phyloP scores from a whole-genome alignment of 495 filamentous ascomycete genomes.

The Daldinia childiae region DNA sequence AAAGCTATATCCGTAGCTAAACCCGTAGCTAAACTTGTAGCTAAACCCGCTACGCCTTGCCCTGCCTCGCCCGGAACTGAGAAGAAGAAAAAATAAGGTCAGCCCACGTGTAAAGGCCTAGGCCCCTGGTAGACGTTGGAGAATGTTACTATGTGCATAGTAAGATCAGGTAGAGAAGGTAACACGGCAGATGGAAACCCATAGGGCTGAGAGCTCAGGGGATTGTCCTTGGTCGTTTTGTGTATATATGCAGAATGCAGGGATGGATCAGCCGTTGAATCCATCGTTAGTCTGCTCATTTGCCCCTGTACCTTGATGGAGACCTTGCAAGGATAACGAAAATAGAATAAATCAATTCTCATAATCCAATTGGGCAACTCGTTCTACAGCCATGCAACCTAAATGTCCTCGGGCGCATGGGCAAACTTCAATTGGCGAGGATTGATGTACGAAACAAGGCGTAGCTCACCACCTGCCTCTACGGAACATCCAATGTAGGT shows the following conservation, averaged over 20 bases:
- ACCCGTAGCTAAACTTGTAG: too few relatives aligned
- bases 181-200: neutral
- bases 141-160: neutral
- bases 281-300: neutral
- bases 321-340: neutral
- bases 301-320: neutral
- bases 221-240: neutral
- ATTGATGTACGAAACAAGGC: constrained; percentile 10
- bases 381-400: neutral
- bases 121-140: neutral
- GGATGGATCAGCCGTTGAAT: neutral
- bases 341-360: neutral
- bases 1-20: neutral
- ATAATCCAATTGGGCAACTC: neutral
- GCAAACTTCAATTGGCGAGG: constrained; percentile 1
- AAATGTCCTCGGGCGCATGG: neutral
- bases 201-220: neutral
- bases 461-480: neutral
- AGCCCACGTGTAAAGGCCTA: neutral
- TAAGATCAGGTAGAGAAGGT: neutral
- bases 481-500: constrained; percentile 5
- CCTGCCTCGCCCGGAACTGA: neutral
- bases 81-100: neutral
- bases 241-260: neutral
- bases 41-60: neutral